phyloP scores from a whole-genome alignment of 1,139 yeast species.

The Taphrina populina region DNA sequence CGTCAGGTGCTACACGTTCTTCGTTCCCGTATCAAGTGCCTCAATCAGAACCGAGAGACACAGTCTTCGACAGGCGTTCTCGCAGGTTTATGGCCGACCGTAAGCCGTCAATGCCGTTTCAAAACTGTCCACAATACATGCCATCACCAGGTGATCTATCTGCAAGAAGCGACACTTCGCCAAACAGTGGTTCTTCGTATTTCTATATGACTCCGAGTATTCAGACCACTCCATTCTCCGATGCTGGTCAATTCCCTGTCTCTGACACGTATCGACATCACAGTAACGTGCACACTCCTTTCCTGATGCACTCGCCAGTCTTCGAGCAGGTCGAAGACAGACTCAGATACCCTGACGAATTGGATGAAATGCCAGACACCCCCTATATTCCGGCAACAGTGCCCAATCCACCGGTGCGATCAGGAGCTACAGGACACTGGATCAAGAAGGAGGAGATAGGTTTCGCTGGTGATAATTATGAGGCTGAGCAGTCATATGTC shows the following conservation, averaged over 20 bases:
- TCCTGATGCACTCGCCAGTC: slow-evolving; percentile 21
- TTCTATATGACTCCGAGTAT: slow-evolving; percentile 23
- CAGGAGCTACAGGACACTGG: background rate
- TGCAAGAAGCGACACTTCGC: background rate
- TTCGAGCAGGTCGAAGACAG: slow-evolving; percentile 8
- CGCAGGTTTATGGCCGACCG: background rate
- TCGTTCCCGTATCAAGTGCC: slow-evolving; percentile 3
- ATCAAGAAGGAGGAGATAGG: slow-evolving; percentile 6
- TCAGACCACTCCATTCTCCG: slow-evolving; percentile 27
- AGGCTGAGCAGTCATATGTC: background rate
- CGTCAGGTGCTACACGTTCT: background rate
- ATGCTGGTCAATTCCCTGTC: slow-evolving; percentile 23
- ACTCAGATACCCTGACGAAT: slow-evolving; percentile 3
- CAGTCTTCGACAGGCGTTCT: slow-evolving; percentile 6
- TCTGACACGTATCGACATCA: slow-evolving; percentile 10
- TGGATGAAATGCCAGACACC: slow-evolving; percentile 29
- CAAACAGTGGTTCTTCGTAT: slow-evolving; percentile 15
- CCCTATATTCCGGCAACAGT: slow-evolving; percentile 23
- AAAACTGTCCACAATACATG: slow-evolving; percentile 8
- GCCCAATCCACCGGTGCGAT: slow-evolving; percentile 23
- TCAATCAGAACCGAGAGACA: background rate
- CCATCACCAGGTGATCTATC: background rate
- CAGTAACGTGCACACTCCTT: slow-evolving; percentile 2
- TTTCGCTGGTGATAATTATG: background rate
- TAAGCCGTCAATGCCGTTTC: background rate